A percentile compares a stretch with the other conserved stretches of the same genome.
Conservation (phyloP, 129 eudicot genomes). For the Artemisia tridentata region DNA sequence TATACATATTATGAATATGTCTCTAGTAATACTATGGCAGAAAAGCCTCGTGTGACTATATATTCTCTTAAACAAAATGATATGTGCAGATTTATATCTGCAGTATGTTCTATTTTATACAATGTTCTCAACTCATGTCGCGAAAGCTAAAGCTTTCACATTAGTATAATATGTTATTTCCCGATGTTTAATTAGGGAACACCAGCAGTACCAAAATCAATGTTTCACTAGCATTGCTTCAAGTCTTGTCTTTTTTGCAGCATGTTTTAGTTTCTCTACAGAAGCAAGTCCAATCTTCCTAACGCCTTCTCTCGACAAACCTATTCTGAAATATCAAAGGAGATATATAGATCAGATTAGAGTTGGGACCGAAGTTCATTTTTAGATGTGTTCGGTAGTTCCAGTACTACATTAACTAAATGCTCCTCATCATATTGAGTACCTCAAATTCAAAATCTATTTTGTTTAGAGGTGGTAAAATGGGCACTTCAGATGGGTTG, state of each 20-base stretch:
- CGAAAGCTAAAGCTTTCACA: constrained; percentile 11
- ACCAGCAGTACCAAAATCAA: constrained; percentile 24
- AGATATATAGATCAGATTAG: neutral
- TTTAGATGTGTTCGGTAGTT: neutral
- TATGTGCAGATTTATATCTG: constrained; percentile 15
- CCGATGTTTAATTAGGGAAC: neutral
- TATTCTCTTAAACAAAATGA: constrained; percentile 16
- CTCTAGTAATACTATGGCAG: neutral
- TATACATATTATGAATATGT: constrained; percentile 2
- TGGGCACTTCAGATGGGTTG: too few species aligned
- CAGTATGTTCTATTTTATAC: constrained; percentile 22
- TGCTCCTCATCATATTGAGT: neutral
- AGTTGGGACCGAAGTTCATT: neutral
- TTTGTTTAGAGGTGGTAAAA: neutral
- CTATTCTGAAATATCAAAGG: constrained; percentile 51
- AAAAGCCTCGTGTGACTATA: constrained; percentile 15
- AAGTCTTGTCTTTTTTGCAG: constrained; percentile 56
- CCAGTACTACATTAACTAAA: neutral
- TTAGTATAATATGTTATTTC: constrained; percentile 11
- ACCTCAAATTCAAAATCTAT: neutral
- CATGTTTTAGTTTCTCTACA: constrained; percentile 74
- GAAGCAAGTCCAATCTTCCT: constrained; percentile 87
- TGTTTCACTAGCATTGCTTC: constrained; percentile 61
- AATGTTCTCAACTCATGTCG: constrained; percentile 22
- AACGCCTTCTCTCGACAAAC: constrained; percentile 85